phyloP scores from a whole-genome alignment of 176 grass and related monocot species.

The Cocos nucifera region DNA sequence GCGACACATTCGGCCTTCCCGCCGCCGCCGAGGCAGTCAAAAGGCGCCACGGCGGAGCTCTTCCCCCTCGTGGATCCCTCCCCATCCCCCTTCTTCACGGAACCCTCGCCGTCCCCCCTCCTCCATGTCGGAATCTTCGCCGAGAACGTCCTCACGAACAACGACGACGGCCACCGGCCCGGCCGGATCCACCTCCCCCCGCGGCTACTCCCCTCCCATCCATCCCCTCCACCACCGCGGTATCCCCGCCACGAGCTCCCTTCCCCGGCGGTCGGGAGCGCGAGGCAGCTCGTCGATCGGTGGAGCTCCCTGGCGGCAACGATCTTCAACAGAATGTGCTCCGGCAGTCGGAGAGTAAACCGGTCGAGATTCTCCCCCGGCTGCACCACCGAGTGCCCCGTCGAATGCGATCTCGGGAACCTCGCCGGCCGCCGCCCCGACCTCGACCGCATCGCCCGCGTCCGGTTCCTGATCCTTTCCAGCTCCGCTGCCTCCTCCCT shows the following conservation, averaged over 20 bases:
- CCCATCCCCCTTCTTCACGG: conserved; percentile 14
- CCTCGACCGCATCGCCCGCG: conserved; percentile 43
- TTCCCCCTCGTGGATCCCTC: conserved; percentile 6
- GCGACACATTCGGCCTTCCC: neutral
- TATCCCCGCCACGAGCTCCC: conserved; percentile 30
- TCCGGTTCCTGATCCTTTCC: conserved; percentile 69
- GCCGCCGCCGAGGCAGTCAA: neutral
- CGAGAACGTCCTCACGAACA: conserved; percentile 63
- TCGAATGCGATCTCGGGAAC: conserved; percentile 67
- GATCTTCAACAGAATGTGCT: conserved; percentile 4
- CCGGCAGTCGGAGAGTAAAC: conserved; percentile 9
- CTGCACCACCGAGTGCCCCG: conserved; percentile 48
- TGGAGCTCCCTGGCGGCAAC: neutral
- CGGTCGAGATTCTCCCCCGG: conserved; percentile 4
- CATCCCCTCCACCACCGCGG: conserved; percentile 19
- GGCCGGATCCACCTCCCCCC: conserved; percentile 35
- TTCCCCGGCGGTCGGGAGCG: conserved; percentile 14
- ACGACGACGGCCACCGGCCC: conserved; percentile 53
- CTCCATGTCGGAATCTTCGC: conserved; percentile 50
- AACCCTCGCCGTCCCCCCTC: conserved; percentile 5
- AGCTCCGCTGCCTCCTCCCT: conserved; percentile 43
- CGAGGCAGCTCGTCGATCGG: conserved; percentile 15
- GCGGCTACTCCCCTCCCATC: conserved; percentile 18
- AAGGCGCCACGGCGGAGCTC: neutral
- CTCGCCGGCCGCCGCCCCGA: conserved; percentile 26